phyloP scores from a whole-genome alignment of 176 grass and related monocot species.

The Ensete glaucum region DNA sequence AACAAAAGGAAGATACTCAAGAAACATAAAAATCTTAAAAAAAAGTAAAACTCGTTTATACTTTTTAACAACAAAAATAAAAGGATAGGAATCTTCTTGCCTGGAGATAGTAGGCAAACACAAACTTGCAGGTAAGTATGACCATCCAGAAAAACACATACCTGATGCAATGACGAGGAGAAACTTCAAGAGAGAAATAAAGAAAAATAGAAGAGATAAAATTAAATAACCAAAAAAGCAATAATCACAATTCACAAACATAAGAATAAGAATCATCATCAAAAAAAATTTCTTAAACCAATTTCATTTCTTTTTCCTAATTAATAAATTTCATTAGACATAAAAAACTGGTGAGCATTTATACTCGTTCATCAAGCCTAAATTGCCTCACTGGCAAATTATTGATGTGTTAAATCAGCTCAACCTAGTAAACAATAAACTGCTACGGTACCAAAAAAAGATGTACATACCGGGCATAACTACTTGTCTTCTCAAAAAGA shows the following conservation, averaged over 20 bases:
- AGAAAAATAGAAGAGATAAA: conserved; percentile 12
- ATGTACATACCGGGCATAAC: conserved; percentile 64
- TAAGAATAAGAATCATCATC: background rate
- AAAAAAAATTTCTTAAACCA: background rate
- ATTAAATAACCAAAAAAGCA: conserved; percentile 3
- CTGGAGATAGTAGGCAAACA: conserved; percentile 97
- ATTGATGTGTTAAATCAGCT: background rate
- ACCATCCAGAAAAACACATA: conserved; percentile 84
- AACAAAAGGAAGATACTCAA: conserved; percentile 1
- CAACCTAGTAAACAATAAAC: background rate
- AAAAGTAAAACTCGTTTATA: background rate
- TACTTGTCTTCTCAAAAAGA: conserved; percentile 72
- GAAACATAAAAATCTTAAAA: background rate
- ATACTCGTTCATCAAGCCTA: background rate
- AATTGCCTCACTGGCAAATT: background rate
- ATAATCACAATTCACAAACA: background rate
- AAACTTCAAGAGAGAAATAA: conserved; percentile 3
- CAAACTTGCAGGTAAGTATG: conserved; percentile 81
- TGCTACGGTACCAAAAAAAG: conserved; percentile 1
- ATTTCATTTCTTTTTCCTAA: no score
- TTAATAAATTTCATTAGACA: no score
- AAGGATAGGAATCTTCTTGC: conserved; percentile 22
- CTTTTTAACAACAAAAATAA: background rate
- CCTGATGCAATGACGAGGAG: conserved; percentile 22
- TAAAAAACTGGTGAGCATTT: no score